Conservation (phyloP, 176 grass and related monocot species). For the Cenchrus fungigraminus region DNA sequence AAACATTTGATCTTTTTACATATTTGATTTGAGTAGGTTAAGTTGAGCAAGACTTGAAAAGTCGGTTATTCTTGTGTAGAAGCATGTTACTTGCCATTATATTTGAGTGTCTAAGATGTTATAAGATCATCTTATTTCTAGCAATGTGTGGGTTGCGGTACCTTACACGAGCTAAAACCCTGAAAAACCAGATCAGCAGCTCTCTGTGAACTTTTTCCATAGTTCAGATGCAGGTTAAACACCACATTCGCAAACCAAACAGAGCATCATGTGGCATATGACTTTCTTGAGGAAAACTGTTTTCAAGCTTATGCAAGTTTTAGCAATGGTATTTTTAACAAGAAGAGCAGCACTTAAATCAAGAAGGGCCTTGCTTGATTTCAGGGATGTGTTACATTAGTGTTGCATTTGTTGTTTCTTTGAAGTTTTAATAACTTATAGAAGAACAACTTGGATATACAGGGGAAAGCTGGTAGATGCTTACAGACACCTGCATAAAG, state of each 20-base stretch:
- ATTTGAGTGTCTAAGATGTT: background rate
- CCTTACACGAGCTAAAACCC: background rate
- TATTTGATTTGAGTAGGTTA: background rate
- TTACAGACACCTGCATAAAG: conserved; percentile 85
- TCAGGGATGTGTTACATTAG: conserved; percentile 12
- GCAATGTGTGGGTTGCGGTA: background rate
- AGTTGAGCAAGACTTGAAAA: background rate
- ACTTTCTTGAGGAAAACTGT: background rate
- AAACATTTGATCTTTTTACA: background rate
- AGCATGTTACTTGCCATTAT: background rate
- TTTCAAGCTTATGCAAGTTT: background rate
- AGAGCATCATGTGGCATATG: conserved; percentile 7
- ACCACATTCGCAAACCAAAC: background rate
- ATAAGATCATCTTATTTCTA: background rate
- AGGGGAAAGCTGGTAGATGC: conserved; percentile 98
- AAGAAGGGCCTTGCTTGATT: conserved; percentile 15
- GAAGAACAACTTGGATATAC: conserved; percentile 37
- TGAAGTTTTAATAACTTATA: conserved; percentile 33
- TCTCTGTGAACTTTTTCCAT: background rate
- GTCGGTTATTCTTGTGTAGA: background rate
- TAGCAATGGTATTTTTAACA: background rate
- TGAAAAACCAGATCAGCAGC: background rate
- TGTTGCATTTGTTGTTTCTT: conserved; percentile 28
- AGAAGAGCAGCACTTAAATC: conserved; percentile 11
- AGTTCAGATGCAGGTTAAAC: background rate